These are phyloP conservation scores for Nidularia sp. DNA, from an alignment of 768 basidiomycete genomes.

Conservation along the genomic window DNA sequence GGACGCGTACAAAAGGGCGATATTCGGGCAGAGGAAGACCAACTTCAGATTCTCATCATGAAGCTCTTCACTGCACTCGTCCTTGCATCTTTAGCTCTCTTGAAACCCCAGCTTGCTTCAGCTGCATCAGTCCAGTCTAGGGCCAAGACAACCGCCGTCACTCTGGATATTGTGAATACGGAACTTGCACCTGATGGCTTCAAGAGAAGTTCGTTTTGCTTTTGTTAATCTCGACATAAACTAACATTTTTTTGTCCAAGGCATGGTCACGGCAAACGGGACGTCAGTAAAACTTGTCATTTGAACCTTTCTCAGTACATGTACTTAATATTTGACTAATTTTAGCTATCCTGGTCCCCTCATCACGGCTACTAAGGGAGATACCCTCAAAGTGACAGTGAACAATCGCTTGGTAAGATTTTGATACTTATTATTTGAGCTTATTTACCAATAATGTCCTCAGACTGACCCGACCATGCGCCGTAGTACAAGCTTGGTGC, in stretches of 20 bases:
- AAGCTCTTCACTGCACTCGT: slow-evolving; percentile 12
- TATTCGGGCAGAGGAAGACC: neutral
- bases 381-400: slow-evolving; percentile 37
- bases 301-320: neutral
- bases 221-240: neutral
- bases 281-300: slow-evolving; percentile 6
- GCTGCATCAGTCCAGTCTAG: slow-evolving; percentile 3
- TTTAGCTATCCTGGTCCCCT: slow-evolving; percentile 44
- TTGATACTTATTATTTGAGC: neutral
- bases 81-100: slow-evolving; percentile 11
- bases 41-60: slow-evolving; percentile 12
- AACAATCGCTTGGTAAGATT: slow-evolving; percentile 33
- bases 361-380: slow-evolving; percentile 38
- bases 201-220: slow-evolving; percentile 14
- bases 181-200: slow-evolving; percentile 42
- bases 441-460: neutral
- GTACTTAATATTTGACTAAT: slow-evolving; percentile 1
- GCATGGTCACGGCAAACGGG: slow-evolving; percentile 17
- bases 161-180: slow-evolving; percentile 34
- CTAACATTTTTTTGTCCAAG: slow-evolving; percentile 3
- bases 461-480: slow-evolving; percentile 25
- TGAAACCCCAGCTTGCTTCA: slow-evolving; percentile 7
- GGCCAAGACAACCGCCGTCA: slow-evolving; percentile 11
- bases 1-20: slow-evolving; percentile 1
- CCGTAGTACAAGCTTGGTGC: slow-evolving; percentile 21